These are phyloP conservation scores for Actinomortierella ambigua DNA, from an alignment of 371 early-diverging fungal species.

Conservation along the genomic window DNA sequence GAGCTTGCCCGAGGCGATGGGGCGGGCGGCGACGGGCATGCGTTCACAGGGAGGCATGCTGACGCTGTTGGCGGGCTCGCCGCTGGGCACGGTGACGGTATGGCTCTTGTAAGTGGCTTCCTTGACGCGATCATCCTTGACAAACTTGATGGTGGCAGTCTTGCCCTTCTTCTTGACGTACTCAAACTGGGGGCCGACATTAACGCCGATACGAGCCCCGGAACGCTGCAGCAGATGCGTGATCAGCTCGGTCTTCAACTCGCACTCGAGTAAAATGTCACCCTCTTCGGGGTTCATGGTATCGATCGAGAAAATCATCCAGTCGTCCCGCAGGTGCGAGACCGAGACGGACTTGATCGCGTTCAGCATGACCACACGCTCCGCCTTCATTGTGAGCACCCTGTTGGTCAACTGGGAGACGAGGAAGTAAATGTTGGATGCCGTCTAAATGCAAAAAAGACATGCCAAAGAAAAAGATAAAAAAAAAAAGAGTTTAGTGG, in stretches of 20 bases:
- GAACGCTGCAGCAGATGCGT: slow-evolving; percentile 64
- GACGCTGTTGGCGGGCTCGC: slow-evolving; percentile 69
- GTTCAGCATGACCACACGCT: slow-evolving; percentile 57
- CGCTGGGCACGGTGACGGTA: slow-evolving; percentile 70
- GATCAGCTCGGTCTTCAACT: slow-evolving; percentile 88
- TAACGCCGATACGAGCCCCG: slow-evolving; percentile 61
- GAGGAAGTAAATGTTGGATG: slow-evolving; percentile 62
- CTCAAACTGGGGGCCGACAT: slow-evolving; percentile 60
- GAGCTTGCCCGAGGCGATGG: slow-evolving; percentile 45
- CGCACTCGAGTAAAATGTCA: slow-evolving; percentile 46
- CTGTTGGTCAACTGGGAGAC: slow-evolving; percentile 62
- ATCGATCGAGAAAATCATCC: slow-evolving; percentile 57
- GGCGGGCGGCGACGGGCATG: slow-evolving; percentile 49
- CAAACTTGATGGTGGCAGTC: slow-evolving; percentile 74
- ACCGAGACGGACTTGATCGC: slow-evolving; percentile 62
- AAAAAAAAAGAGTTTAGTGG: background rate
- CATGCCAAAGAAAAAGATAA: background rate
- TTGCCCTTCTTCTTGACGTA: slow-evolving; percentile 83
- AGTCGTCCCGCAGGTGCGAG: slow-evolving; percentile 82
- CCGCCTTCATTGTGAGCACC: slow-evolving; percentile 56
- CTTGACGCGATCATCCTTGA: slow-evolving; percentile 71
- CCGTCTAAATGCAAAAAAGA: slow-evolving; percentile 49
- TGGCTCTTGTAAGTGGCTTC: slow-evolving; percentile 80
- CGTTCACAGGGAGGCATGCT: slow-evolving; percentile 67
- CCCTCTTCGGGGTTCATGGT: slow-evolving; percentile 47